Base-by-base conservation (phyloP, 768 basidiomycete genomes). In the Tephrocybe sp. region DNA sequence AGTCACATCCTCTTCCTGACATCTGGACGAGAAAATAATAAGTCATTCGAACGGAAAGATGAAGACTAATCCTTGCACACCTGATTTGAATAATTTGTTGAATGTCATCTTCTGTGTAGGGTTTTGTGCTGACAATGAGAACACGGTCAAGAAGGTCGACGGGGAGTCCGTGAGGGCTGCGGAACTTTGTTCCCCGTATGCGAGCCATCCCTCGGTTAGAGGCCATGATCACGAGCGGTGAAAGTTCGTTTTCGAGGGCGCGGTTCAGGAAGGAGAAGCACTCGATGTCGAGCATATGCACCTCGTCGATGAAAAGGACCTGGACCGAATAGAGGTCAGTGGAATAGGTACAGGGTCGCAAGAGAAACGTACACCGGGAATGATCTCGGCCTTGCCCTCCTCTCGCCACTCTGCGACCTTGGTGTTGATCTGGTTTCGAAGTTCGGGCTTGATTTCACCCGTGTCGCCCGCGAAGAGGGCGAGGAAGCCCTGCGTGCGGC, bases 201-300 rank as follows among this genome's bases (percentile, higher is more conserved):
- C 90, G 80, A 4, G 94, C 84, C 81, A 93, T 93, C 4, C 96
- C 96, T 13, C 96, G 80, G 65, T 99, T 99, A 38, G 91, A 92
- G 1, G 96, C 96, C 96, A 99, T 98, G 60, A 99, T 93, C 30
- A 99, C 96, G 45, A 98, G 74, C 1, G 96, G 96, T 1, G 96
- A 86, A 1, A 98, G 77, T 54, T 96, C 95, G 52, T 86, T 86
- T 65, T 99, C 96, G 40, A 99, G 76, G 2, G 96, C 96, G 27
- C 96, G 84, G 66, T 99, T 99, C 52, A 99, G 76, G 79, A 95
- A 99, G 6, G 95, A 97, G 76, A 98, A 98, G 64, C 96, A 98
- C 66, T 98, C 96, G 54, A 99, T 98, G 67, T 99, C 96, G 57
- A 99, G 85, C 96, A 99, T 99, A 76, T 98, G 96, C 11, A 98